Evolutionary conservation across 148 eudicot species (phyloP).

Genomic region (Cornus suecica): DNA sequence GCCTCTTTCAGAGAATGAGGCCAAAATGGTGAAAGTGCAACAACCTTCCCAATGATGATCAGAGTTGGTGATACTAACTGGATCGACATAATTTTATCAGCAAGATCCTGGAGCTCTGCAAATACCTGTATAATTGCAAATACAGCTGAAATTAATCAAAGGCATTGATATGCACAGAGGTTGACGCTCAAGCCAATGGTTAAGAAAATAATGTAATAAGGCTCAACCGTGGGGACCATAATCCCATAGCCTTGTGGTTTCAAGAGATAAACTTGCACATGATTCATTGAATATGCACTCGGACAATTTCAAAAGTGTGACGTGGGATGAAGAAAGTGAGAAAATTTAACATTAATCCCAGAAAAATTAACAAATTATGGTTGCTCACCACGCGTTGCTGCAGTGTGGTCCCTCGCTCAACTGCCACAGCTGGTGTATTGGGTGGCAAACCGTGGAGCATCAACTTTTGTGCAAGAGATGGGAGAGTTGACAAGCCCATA

Average conservation of each 20-base stretch:
- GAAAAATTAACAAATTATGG: neutral
- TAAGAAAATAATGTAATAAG: neutral
- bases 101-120: constrained; percentile 73
- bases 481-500: constrained; percentile 95
- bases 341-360: neutral
- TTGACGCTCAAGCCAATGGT: neutral
- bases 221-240: neutral
- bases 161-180: neutral
- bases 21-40: constrained; percentile 92
- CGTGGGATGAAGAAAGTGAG: neutral
- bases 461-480: constrained; percentile 73
- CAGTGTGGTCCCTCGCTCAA: constrained; percentile 94
- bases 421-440: constrained; percentile 81
- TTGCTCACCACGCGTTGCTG: constrained; percentile 75
- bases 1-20: constrained; percentile 32
- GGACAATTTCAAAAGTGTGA: neutral
- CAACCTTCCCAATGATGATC: constrained; percentile 91
- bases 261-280: no score
- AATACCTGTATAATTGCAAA: constrained; percentile 51
- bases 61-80: constrained; percentile 81
- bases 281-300: neutral
- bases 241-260: no score
- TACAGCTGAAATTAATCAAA: neutral
- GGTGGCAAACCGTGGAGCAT: constrained; percentile 77
- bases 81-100: constrained; percentile 48